A percentile compares a stretch with the other conserved stretches of the same genome.
phyloP scores from a whole-genome alignment of 306 rosid genomes.

The Cicer arietinum region DNA sequence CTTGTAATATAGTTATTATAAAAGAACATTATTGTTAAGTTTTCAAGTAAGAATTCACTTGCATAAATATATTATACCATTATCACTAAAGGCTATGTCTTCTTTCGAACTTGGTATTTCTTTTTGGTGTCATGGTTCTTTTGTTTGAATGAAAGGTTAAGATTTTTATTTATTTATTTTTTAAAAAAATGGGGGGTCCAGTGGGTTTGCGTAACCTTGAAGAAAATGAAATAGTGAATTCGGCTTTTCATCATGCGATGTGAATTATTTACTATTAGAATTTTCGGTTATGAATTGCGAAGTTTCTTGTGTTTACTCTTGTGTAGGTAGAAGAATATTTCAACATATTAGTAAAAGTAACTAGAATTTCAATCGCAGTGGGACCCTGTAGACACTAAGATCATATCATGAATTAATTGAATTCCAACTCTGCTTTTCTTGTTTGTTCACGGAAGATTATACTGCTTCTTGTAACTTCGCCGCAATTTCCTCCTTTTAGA shows the following conservation, averaged over 20 bases:
- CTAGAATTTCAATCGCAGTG: constrained; percentile 33
- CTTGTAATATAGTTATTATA: no score
- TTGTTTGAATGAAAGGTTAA: constrained; percentile 18
- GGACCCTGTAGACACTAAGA: constrained; percentile 18
- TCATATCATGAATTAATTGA: no score
- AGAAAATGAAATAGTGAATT: not conserved
- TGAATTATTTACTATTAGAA: not conserved
- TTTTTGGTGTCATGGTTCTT: not conserved
- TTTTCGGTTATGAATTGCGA: not conserved
- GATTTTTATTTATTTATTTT: not conserved
- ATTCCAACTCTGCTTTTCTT: no score
- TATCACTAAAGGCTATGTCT: not conserved
- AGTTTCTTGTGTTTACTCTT: not conserved
- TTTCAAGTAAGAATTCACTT: not conserved
- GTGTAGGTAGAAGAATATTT: no score
- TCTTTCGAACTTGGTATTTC: not conserved
- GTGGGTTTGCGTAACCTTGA: constrained; percentile 6
- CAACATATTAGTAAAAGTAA: not conserved
- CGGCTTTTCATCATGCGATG: not conserved
- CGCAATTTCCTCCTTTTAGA: constrained; percentile 47
- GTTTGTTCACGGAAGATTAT: constrained; percentile 8
- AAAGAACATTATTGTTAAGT: not conserved
- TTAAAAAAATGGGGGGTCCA: not conserved
- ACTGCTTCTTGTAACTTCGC: constrained; percentile 27
- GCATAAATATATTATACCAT: not conserved